Evolutionary conservation across 805 yeast genomes (phyloP), one percentile per base, ranked within the genome.

Genomic region (Ogataea trehalophila): DNA sequence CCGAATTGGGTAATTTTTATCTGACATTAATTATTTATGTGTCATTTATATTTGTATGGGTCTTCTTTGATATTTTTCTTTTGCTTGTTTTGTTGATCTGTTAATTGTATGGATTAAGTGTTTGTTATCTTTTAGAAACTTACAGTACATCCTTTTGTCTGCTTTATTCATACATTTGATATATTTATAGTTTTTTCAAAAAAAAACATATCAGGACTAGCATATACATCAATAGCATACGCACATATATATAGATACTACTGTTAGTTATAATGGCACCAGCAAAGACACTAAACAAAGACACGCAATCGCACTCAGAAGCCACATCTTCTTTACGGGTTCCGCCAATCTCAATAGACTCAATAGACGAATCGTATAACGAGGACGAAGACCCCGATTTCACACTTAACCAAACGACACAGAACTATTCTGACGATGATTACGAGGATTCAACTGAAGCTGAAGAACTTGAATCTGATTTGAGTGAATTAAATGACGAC

Each of bases 351-450:
- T 31, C 44, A 11, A 47, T 47, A 42, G 53, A 50, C 33, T 42
- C 44, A 8, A 16, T 47, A 16, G 61, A 62, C 17, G 58, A 55
- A 26, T 43, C 59, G 1, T 62, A 61, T 42, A 60, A 60, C 39
- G 63, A 58, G 44, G 55, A 58, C 2, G 54, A 51, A 1, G 67
- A 61, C 43, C 66, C 66, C 1, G 66, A 62, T 43, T 61, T 45
- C 45, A 60, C 60, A 1, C 17, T 55, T 4, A 47, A 50, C 16
- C 42, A 49, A 4, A 37, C 53, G 3, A 38, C 38, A 9, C 29
- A 35, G 6, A 34, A 20, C 22, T 49, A 44, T 5, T 29, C 31
- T 3, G 48, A 49, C 20, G 52, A 51, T n/a, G 59, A 47, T 15
- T 49, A 50, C 16, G 54, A 51, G 16, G 47, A 39, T 17, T 41